Evolutionary conservation across 495 filamentous ascomycete species (phyloP).

Genomic region (Aspergillus olivimuriae): DNA sequence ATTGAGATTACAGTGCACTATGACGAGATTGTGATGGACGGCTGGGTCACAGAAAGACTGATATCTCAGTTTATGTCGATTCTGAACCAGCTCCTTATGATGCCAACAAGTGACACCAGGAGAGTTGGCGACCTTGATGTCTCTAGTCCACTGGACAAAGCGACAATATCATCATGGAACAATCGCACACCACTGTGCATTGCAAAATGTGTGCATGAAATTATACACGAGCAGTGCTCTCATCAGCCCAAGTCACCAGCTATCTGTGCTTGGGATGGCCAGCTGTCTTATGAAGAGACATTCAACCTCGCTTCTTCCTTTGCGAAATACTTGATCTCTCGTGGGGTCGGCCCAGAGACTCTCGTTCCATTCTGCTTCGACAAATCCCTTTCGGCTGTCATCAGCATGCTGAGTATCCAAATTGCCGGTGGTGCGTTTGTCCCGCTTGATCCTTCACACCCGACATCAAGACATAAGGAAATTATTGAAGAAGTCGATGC

Average conservation of each 20-base stretch:
- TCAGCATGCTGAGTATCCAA: slow-evolving; percentile 46
- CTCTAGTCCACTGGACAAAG: slow-evolving; percentile 27
- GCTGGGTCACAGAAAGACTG: slow-evolving; percentile 29
- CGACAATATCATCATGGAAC: slow-evolving; percentile 30
- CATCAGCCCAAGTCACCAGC: slow-evolving; percentile 30
- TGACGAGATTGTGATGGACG: slow-evolving; percentile 32
- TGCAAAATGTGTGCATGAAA: slow-evolving; percentile 44
- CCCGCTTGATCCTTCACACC: slow-evolving; percentile 52
- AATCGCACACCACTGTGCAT: slow-evolving; percentile 18
- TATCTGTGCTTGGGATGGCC: slow-evolving; percentile 39
- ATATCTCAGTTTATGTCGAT: slow-evolving; percentile 29
- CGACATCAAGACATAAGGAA: slow-evolving; percentile 38
- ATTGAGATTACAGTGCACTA: slow-evolving; percentile 29
- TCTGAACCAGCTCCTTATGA: slow-evolving; percentile 25
- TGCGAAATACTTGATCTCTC: slow-evolving; percentile 29
- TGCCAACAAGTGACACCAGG: slow-evolving; percentile 18
- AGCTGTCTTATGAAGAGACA: slow-evolving; percentile 35
- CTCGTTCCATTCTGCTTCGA: slow-evolving; percentile 53
- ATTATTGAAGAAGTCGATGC: slow-evolving; percentile 35
- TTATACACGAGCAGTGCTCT: slow-evolving; percentile 21
- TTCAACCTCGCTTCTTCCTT: slow-evolving; percentile 29
- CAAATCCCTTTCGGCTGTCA: slow-evolving; percentile 49
- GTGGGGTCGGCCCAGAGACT: slow-evolving; percentile 42
- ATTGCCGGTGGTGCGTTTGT: slow-evolving; percentile 55
- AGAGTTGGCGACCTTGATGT: slow-evolving; percentile 30